Evolutionary conservation across 805 yeast genomes (phyloP).

Genomic region (Ascoidea asiatica): DNA sequence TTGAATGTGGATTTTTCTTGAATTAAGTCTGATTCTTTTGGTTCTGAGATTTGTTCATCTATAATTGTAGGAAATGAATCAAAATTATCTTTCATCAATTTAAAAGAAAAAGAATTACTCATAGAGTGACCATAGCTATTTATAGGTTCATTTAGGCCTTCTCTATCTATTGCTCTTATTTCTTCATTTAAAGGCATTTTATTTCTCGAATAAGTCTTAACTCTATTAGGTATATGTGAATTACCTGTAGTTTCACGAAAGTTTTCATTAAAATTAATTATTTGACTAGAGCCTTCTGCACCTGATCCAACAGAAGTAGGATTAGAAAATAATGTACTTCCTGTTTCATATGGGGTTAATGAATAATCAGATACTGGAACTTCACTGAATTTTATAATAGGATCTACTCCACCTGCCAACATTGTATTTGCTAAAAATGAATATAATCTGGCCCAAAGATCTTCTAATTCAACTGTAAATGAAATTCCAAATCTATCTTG

Average conservation of each 20-base stretch:
- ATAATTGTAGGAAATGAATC: not conserved
- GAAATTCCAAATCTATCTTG: conserved; percentile 41
- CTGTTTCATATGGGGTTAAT: not conserved
- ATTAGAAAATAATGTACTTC: not conserved
- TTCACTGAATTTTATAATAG: conserved; percentile 1
- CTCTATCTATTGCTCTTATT: not conserved
- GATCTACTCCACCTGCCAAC: conserved; percentile 24
- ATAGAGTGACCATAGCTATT: not conserved
- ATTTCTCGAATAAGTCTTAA: not conserved
- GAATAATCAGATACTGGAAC: not conserved
- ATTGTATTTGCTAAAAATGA: conserved; percentile 56
- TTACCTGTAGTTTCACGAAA: not conserved
- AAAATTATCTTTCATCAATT: not conserved
- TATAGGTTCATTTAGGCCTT: not conserved
- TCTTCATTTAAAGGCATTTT: not conserved
- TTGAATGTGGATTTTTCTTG: too few relatives aligned
- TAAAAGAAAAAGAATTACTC: too few relatives aligned
- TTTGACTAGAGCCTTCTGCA: not conserved
- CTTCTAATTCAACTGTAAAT: conserved; percentile 48
- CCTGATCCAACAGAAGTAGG: not conserved
- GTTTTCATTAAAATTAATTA: not conserved
- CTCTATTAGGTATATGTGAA: not conserved
- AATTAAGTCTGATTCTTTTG: too few relatives aligned
- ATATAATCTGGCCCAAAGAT: conserved; percentile 60
- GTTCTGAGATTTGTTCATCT: not conserved